Conservation (phyloP, 2,329 filamentous ascomycete species). For the Penicillium sclerotiorum region DNA sequence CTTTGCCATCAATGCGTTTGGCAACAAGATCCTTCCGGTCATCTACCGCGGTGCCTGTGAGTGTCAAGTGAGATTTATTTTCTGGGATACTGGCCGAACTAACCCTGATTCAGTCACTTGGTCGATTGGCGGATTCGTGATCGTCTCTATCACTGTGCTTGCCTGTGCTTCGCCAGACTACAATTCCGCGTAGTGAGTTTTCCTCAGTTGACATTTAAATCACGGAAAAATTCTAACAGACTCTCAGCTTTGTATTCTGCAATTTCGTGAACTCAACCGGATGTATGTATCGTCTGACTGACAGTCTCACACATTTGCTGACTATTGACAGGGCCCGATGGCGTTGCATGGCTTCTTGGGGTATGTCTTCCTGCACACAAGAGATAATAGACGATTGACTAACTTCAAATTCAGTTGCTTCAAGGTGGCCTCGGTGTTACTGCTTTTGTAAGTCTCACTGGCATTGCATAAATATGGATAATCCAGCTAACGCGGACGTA, state of each 20-base stretch:
- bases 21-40: conserved; percentile 62
- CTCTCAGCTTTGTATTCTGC: conserved; percentile 54
- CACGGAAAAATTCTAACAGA: too few relatives aligned
- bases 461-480: not conserved
- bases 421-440: conserved; percentile 56
- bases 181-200: conserved; percentile 58
- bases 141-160: conserved; percentile 70
- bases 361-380: conserved; percentile 19
- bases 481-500: conserved; percentile 12
- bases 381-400: not conserved
- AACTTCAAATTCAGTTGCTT: conserved; percentile 29
- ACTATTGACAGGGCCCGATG: conserved; percentile 56
- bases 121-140: conserved; percentile 67
- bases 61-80: too few relatives aligned
- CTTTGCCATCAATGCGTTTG: conserved; percentile 67
- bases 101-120: conserved; percentile 55
- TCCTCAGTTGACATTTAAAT: conserved; percentile 38
- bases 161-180: conserved; percentile 67
- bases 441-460: conserved; percentile 47
- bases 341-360: conserved; percentile 52
- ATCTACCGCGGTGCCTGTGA: conserved; percentile 66
- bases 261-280: conserved; percentile 69
- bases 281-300: conserved; percentile 42
- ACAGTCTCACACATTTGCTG: conserved; percentile 1
- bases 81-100: conserved; percentile 1